Base-by-base conservation (phyloP, 2,329 filamentous ascomycete species). In the Talaromyces sp. region DNA sequence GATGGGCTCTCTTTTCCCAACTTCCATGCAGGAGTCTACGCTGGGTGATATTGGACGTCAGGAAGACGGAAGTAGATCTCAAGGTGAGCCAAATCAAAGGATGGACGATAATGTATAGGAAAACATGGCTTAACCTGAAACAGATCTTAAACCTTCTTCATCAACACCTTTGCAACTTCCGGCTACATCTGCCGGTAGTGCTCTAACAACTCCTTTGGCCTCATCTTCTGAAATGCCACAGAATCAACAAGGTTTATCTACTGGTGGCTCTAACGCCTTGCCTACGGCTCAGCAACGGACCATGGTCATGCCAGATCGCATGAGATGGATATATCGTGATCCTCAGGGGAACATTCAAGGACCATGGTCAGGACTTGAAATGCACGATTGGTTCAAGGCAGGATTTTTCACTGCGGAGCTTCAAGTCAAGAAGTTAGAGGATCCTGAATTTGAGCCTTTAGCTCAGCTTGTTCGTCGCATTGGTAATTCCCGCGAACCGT, bases 371-470 rank as follows among this genome's bases (percentile, higher is more conserved):
- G 95, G 95, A 1, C 80, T 99, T 57, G 95, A 99, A 77, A 99
- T 99, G 95, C 96, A 99, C 69, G 96, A 99, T 70, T 99, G 95
- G 95, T 99, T 98, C 79, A 98, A 98, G 75, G 93, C 93, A 40
- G 93, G 93, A 52, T 99, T 98, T 79, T 99, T 99, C 77, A 96
- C 92, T 0, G 88, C 93, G 0, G 93, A 99, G 69, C 82, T 99
- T 21, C 86, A 96, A 48, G 95, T 99, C 35, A 97, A 96, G 80
- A 96, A 96, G 74, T 82, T 93, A 5, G 95, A 99, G 73, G 95
- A 99, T 71, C 82, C 84, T 0, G 93, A 99, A 57, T 99, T 97
- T 70, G 95, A 99, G 75, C 95, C 93, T 12, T 81, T 99, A 9
- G 95, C 93, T 2, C 93, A 98, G 76, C 85, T 99, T 25, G 97